Percentiles rank a stretch among this genome's conserved stretches.
These are phyloP conservation scores for Aspergillus floridensis DNA, from an alignment of 2,329 filamentous ascomycete species.

Conservation along the genomic window DNA sequence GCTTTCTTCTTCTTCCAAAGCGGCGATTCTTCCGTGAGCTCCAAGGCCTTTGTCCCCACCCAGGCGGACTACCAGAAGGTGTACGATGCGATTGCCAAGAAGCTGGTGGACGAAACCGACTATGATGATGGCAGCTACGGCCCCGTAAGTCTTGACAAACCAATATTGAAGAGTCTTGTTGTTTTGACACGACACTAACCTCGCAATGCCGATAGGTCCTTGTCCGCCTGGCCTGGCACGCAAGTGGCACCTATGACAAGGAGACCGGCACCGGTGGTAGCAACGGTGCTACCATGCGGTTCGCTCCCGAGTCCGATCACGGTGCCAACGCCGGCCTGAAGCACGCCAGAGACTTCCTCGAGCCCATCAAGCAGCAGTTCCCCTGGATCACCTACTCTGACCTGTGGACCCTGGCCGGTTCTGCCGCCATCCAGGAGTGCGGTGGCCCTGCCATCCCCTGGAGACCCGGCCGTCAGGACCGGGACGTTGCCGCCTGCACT, in stretches of 20 bases:
- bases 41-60: conserved; percentile 65
- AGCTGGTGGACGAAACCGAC: conserved; percentile 82
- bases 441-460: conserved; percentile 83
- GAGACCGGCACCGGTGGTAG: conserved; percentile 84
- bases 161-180: background rate
- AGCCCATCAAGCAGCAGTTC: conserved; percentile 84
- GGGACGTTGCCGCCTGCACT: conserved; percentile 79
- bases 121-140: conserved; percentile 97
- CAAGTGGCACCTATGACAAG: conserved; percentile 87
- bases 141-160: conserved; percentile 53
- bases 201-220: conserved; percentile 54
- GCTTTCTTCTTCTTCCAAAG: conserved; percentile 63
- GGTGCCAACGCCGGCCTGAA: conserved; percentile 91
- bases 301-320: conserved; percentile 82
- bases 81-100: conserved; percentile 79
- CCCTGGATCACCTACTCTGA: conserved; percentile 97
- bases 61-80: conserved; percentile 93
- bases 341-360: conserved; percentile 84
- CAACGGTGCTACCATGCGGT: conserved; percentile 97
- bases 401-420: conserved; percentile 88
- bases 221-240: conserved; percentile 89
- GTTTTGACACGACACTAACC: conserved; percentile 3
- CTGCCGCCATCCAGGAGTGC: conserved; percentile 91
- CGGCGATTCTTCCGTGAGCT: conserved; percentile 35
- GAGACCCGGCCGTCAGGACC: conserved; percentile 80